Conservation (phyloP, 495 filamentous ascomycete species). For the Aspergillus avenaceus region DNA sequence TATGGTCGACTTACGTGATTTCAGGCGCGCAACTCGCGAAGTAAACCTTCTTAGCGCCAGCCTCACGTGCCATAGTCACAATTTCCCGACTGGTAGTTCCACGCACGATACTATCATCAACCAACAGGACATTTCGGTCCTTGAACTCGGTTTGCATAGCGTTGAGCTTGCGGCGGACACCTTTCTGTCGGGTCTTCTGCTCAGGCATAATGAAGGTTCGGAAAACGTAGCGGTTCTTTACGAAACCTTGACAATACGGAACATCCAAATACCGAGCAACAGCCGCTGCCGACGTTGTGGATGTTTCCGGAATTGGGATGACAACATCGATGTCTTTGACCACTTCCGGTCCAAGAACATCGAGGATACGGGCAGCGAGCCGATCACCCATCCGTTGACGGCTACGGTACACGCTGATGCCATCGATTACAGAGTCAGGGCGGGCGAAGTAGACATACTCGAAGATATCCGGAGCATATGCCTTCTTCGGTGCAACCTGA, state of each 20-base stretch:
- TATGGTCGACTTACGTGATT: conserved; percentile 52
- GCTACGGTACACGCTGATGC: conserved; percentile 84
- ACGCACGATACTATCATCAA: conserved; percentile 91
- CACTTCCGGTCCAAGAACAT: conserved; percentile 66
- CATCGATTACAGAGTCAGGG: conserved; percentile 88
- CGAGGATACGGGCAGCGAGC: conserved; percentile 73
- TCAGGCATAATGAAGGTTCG: conserved; percentile 95
- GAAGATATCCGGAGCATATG: conserved; percentile 91
- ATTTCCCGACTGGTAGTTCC: conserved; percentile 92
- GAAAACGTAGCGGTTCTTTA: conserved; percentile 96
- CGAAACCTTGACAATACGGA: conserved; percentile 79
- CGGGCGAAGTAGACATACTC: conserved; percentile 77
- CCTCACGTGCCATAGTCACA: conserved; percentile 88
- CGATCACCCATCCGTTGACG: conserved; percentile 90
- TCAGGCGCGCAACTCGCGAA: conserved; percentile 86
- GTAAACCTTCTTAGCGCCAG: conserved; percentile 84
- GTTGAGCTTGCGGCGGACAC: conserved; percentile 58
- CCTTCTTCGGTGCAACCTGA: conserved; percentile 66
- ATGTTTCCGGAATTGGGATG: conserved; percentile 85
- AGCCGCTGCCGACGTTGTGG: conserved; percentile 76
- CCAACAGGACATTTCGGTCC: conserved; percentile 76
- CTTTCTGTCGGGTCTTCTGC: conserved; percentile 75
- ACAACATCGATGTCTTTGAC: conserved; percentile 87
- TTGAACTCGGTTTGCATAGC: conserved; percentile 86
- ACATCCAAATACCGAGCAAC: conserved; percentile 74